Base-by-base conservation (phyloP, 495 filamentous ascomycete species). In the Trichoderma parareesei region DNA sequence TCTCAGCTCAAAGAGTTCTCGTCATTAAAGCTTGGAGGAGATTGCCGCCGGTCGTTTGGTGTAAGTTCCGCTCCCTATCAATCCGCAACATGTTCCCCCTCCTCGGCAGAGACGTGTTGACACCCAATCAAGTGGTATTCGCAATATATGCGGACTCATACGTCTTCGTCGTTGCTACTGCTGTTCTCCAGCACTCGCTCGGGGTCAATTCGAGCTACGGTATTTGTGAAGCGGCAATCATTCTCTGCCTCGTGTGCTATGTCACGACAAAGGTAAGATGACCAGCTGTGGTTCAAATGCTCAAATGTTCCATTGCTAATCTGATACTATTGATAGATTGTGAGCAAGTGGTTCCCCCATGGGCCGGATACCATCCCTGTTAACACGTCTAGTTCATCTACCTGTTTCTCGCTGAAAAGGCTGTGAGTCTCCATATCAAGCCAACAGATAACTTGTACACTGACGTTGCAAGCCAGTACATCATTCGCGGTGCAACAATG, bases 341-440 rank as follows among this genome's bases (percentile, higher is more conserved):
- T 81, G 40, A 64, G 76, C 69, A 49, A 2, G 4, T 27, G 0
- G 1, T 43, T 48, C 20, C 13, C n/a, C 5, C 10, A 10, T 11
- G 8, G 33, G 11, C 4, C 11, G 41, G 9, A 42, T 20, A 6
- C 33, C 4, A 42, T 20, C 10, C 5, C 13, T 0, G 14, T 61
- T 60, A 13, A 67, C 49, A 5, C 46, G 62, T 43, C 38, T 38
- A 82, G 80, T 68, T 83, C 40, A 79, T 84, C 38, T 85, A 85
- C 70, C 66, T 77, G 43, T 83, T 84, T 63, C 68, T 82, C 27
- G 80, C 81, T 0, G 82, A 84, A 68, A 82, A 82, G 70, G 79
- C 75, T 40, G 82, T 84, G 74, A 64, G 79, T 65, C 4, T 38
- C 13, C 27, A 48, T 9, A 62, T 27, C 38, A 11, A 42, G 5